Conservation (phyloP, 495 filamentous ascomycete genomes). For the Podospora conica region DNA sequence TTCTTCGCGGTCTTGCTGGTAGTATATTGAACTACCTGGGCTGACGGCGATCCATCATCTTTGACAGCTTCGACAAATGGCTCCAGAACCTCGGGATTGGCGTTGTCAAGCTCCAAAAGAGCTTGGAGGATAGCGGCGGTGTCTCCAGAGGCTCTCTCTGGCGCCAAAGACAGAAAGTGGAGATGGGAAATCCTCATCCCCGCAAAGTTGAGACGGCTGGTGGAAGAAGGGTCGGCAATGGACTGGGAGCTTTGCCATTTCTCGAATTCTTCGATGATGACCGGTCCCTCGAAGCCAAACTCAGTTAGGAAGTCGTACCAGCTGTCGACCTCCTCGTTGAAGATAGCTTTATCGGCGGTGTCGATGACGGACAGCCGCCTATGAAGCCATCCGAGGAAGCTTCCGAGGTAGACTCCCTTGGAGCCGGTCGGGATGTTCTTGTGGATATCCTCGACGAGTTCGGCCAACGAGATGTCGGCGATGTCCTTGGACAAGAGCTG, state of each 20-base stretch:
- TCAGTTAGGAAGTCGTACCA: conserved; percentile 15
- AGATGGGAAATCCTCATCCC: conserved; percentile 16
- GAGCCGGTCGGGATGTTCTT: background rate
- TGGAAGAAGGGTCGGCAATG: conserved; percentile 13
- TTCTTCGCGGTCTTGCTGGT: too few species aligned
- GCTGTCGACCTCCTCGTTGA: conserved; percentile 9
- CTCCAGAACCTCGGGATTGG: background rate
- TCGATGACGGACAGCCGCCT: conserved; percentile 25
- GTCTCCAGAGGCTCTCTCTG: background rate
- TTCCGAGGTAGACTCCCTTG: conserved; percentile 8
- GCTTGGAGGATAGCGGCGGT: background rate
- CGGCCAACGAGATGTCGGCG: background rate
- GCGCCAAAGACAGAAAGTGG: background rate
- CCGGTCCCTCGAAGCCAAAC: conserved; percentile 4
- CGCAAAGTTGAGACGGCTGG: conserved; percentile 24
- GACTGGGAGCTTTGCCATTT: conserved; percentile 24
- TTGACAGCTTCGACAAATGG: background rate
- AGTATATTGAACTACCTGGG: background rate
- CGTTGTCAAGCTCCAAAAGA: background rate
- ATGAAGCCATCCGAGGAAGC: conserved; percentile 30
- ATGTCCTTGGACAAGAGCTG: background rate
- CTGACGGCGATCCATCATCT: background rate
- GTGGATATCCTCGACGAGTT: background rate
- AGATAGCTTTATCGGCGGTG: conserved; percentile 15
- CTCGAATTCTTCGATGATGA: conserved; percentile 21